These are phyloP conservation scores for Myriosclerotinia scirpicola DNA, from an alignment of 2,329 filamentous ascomycete species.

Conservation along the genomic window DNA sequence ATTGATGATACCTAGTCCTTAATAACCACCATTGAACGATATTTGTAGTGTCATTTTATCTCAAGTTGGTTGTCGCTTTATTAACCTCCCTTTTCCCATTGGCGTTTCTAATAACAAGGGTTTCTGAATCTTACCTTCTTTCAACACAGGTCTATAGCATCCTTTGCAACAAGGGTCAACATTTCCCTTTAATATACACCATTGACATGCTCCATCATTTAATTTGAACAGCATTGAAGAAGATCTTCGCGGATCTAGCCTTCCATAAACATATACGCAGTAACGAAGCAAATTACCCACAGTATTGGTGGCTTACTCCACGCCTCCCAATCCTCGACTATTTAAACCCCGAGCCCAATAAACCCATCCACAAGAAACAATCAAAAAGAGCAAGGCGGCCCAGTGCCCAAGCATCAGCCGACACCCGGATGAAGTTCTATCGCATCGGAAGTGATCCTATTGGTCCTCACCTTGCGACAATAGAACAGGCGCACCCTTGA, in stretches of 20 bases:
- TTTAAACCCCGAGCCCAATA: no score
- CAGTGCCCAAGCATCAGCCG: background rate
- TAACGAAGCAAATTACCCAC: no score
- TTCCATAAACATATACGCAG: background rate
- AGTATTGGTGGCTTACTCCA: background rate
- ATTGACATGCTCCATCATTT: no score
- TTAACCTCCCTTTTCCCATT: background rate
- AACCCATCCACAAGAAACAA: background rate
- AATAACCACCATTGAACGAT: background rate
- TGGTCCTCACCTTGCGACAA: background rate
- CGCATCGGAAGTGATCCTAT: background rate
- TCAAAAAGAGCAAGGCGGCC: background rate
- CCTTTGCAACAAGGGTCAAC: no score
- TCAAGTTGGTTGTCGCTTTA: background rate
- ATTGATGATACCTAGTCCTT: background rate
- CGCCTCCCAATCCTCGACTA: background rate
- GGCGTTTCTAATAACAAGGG: background rate
- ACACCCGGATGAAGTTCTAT: background rate
- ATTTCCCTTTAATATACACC: no score
- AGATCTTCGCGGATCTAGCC: background rate
- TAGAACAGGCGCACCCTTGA: background rate
- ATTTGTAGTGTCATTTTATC: background rate
- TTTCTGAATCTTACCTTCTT: background rate
- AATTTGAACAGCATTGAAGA: background rate
- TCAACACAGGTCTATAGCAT: no score